A percentile compares a stretch with the other conserved stretches of the same genome.
These are phyloP conservation scores for Mimosa bimucronata DNA, from an alignment of 306 rosid genomes.

Conservation along the genomic window DNA sequence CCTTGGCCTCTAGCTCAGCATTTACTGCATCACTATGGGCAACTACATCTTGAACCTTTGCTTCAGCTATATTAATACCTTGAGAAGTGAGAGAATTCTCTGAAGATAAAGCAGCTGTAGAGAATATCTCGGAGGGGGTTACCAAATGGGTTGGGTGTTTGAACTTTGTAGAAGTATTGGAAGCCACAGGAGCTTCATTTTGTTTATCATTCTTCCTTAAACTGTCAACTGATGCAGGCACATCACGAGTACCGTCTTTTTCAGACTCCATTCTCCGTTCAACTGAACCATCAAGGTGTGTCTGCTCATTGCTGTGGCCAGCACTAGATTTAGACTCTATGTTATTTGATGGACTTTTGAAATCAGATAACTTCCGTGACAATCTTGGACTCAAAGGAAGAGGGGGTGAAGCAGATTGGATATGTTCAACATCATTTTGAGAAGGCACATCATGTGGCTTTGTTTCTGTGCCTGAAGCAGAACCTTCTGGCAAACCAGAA, in stretches of 20 bases:
- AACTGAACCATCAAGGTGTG: conserved; percentile 41
- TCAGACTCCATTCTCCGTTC: conserved; percentile 46
- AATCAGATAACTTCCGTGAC: conserved; percentile 48
- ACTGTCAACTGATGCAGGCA: conserved; percentile 45
- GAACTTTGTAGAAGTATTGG: conserved; percentile 51
- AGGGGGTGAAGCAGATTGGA: conserved; percentile 43
- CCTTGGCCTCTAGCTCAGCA: conserved; percentile 55
- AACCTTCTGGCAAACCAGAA: conserved; percentile 46
- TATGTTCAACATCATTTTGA: conserved; percentile 48
- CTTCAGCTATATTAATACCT: conserved; percentile 47
- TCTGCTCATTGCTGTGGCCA: conserved; percentile 44
- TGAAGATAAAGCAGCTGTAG: conserved; percentile 55
- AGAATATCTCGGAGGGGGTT: conserved; percentile 70
- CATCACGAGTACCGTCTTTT: conserved; percentile 45
- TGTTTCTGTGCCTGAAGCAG: conserved; percentile 45
- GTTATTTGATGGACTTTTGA: conserved; percentile 50
- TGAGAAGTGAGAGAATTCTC: conserved; percentile 52
- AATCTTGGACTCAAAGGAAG: conserved; percentile 67
- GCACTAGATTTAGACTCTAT: conserved; percentile 41
- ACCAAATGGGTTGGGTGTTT: conserved; percentile 71
- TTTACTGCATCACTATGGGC: conserved; percentile 48
- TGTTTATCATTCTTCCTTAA: conserved; percentile 50
- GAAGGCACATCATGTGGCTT: conserved; percentile 47
- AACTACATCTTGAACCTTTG: conserved; percentile 49
- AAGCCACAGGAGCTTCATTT: conserved; percentile 46